Evolutionary conservation across 805 yeast species (phyloP), one percentile per base, ranked within the genome.

Genomic region (Lachancea waltii): DNA sequence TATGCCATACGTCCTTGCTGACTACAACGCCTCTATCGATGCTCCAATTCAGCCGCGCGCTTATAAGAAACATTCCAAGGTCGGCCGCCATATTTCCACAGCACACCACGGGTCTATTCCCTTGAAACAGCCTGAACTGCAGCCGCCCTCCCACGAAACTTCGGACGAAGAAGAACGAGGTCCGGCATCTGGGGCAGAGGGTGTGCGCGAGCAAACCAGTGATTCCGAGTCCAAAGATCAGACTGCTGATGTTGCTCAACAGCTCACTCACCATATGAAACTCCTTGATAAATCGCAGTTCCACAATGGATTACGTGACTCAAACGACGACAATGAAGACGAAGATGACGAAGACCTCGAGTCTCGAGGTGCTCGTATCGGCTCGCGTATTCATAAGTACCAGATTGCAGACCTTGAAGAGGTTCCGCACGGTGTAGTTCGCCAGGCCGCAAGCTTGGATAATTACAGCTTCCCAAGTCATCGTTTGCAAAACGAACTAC

Each of bases 351-450:
- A 43, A 13, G 50, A 44, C 5, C 52, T 50, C 3, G 48, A 56
- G 11, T 41, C 62, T 5, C 59, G n/a, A n/a, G n/a, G n/a, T n/a
- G n/a, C n/a, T n/a, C n/a, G n/a, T n/a, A n/a, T n/a, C n/a, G n/a
- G n/a, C n/a, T n/a, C n/a, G n/a, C n/a, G 64, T 13, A 61, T 66
- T n/a, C 63, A 63, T 31, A 59, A 63, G 28, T 56, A 58, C 38
- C 94, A 85, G 53, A 81, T 85, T 36, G 97, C 97, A 0, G 96
- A 89, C 54, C 70, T 92, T 42, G 98, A 92, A 60, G 98, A 92
- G 62, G 96, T 92, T 9, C 98, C 98, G 0, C 89, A 84, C 50
- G 97, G 97, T 1, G 76, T 92, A 38, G 79, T 77, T 33, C 73
- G 98, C 45, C 98, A 92, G 62, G 89, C 97, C 1, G 77, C 75